Conservation (phyloP, 106 monocot genomes). For the Ottelia alismoides region DNA sequence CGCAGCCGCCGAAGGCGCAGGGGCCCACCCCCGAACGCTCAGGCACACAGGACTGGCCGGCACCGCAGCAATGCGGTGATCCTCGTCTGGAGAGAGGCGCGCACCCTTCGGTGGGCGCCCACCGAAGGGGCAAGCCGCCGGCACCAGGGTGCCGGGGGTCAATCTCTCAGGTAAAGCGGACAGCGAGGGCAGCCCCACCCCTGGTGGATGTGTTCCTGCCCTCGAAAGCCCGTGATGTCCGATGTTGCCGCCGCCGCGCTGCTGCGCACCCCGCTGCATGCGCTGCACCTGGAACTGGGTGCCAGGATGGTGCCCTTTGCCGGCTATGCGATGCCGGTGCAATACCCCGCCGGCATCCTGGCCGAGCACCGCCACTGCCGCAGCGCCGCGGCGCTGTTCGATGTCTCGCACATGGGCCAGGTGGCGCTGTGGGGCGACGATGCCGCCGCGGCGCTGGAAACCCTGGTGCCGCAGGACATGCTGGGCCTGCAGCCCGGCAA, state of each 20-base stretch:
- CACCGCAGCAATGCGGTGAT: too few species aligned
- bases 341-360: not conserved
- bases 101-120: too few species aligned
- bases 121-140: not conserved
- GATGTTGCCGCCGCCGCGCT: not conserved
- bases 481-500: too few species aligned
- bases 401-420: not conserved
- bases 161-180: not conserved
- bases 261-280: not conserved
- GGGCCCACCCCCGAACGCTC: too few species aligned
- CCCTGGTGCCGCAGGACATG: too few species aligned
- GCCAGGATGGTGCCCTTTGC: not conserved
- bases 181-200: not conserved
- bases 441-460: too few species aligned
- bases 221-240: not conserved
- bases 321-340: not conserved
- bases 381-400: not conserved
- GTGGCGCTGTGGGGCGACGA: too few species aligned
- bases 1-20: too few species aligned
- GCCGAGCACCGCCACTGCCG: not conserved
- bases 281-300: not conserved
- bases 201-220: not conserved
- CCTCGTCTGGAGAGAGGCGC: too few species aligned
- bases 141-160: too few species aligned
- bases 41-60: too few species aligned